Percentiles rank a stretch among this genome's conserved stretches.
phyloP scores from a whole-genome alignment of 1,284 basidiomycete genomes.

The Papiliotrema laurentii region DNA sequence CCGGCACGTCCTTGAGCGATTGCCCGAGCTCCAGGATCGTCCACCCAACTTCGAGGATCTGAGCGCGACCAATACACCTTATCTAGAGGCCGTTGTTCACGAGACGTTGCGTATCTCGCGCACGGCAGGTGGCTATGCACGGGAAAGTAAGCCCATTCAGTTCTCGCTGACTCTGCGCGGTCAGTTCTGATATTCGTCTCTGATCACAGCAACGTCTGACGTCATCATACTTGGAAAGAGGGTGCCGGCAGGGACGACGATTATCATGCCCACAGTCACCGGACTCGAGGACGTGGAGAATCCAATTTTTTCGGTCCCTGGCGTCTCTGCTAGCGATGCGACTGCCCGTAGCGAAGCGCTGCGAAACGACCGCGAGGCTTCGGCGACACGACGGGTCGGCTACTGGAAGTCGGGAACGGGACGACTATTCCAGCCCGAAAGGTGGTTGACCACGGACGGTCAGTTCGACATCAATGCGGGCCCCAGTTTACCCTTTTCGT shows the following conservation, averaged over 20 bases:
- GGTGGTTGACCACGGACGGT: conserved; percentile 32
- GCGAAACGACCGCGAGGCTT: background rate
- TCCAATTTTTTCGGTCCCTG: conserved; percentile 6
- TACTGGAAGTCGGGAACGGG: conserved; percentile 24
- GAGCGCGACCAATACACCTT: conserved; percentile 52
- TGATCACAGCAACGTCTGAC: conserved; percentile 20
- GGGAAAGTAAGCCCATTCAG: conserved; percentile 18
- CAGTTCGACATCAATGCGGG: conserved; percentile 28
- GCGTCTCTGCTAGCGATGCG: background rate
- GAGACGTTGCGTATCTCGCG: conserved; percentile 27
- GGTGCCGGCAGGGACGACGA: conserved; percentile 25
- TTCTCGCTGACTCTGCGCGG: background rate
- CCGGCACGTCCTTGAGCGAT: conserved; percentile 8
- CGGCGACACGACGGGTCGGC: conserved; percentile 13
- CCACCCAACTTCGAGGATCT: conserved; percentile 27
- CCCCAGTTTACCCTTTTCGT: conserved; percentile 29
- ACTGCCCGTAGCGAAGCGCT: background rate
- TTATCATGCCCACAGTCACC: conserved; percentile 20
- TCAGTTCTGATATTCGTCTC: background rate
- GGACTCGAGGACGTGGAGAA: conserved; percentile 11
- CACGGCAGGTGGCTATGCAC: conserved; percentile 22
- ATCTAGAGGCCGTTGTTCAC: conserved; percentile 47
- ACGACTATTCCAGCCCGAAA: conserved; percentile 21
- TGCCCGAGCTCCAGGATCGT: conserved; percentile 20
- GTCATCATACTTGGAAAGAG: conserved; percentile 26